A percentile compares a stretch with the other conserved stretches of the same genome.
Evolutionary conservation across 306 rosid species (phyloP).

Genomic region (Pueraria montana): DNA sequence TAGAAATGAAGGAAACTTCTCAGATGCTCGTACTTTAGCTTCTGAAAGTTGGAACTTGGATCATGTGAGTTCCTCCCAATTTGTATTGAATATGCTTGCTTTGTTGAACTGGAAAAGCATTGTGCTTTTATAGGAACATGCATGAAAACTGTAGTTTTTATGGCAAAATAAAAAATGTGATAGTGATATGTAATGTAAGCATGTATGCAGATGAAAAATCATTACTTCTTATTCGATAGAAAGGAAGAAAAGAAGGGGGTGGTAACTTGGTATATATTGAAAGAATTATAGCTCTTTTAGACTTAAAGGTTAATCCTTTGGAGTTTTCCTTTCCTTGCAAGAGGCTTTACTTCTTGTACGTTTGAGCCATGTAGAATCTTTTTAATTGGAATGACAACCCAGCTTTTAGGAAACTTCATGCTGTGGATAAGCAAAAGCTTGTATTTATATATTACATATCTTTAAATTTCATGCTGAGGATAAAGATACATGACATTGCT

Average conservation of each 20-base stretch:
- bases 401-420: not conserved
- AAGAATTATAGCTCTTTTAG: not conserved
- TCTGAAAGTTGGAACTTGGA: conserved; percentile 77
- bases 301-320: conserved; percentile 17
- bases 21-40: conserved; percentile 81
- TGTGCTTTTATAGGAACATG: not conserved
- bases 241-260: not conserved
- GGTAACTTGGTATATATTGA: not conserved
- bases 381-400: not conserved
- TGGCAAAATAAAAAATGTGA: not conserved
- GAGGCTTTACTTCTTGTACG: conserved; percentile 22
- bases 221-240: not conserved
- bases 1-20: conserved; percentile 70
- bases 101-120: conserved; percentile 12
- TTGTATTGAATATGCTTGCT: conserved; percentile 29
- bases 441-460: not conserved
- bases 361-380: not conserved
- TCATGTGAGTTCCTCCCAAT: conserved; percentile 63
- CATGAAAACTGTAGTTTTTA: not conserved
- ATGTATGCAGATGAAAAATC: conserved; percentile 14
- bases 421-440: not conserved
- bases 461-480: not conserved
- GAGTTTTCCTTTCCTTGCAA: conserved; percentile 28
- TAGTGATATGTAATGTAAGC: not conserved
- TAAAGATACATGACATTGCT: not conserved